Evolutionary conservation across 108 stramenopile species (phyloP), one percentile per base, ranked within the genome.

Genomic region (Aurantiochytrium sp.): DNA sequence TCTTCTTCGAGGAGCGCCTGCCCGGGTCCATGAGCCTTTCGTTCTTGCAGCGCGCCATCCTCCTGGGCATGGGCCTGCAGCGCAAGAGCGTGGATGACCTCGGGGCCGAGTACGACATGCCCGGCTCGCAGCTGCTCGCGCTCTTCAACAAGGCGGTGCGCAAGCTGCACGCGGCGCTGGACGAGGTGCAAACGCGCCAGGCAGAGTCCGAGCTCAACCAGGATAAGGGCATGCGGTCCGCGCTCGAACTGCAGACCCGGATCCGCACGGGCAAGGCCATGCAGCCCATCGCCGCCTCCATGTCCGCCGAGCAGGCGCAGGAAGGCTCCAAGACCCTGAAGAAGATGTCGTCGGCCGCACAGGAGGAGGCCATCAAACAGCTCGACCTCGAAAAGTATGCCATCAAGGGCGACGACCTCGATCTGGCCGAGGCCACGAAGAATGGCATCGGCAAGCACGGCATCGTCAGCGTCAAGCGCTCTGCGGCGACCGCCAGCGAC

Each of bases 91-190:
- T 98, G 4, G 96, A 97, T 42, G 89, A 89, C 32, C 65, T 98
- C 42, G 94, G 91, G 8, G 54, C 85, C 27, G 98, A 98, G 88
- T 85, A 97, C 36, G 95, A 94, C 32, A 91, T 97, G 73, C 98
- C 98, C 12, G 88, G 92, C 27, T 95, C 95, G 55, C 96, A 97
- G 89, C 93, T 97, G 5, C 73, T 98, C 45, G 98, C 98, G 59
- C 96, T 97, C 94, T 98, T 97, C 91, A 98, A 98, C 91, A 98
- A 98, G 91, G 95, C 96, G 6, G 90, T 98, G 12, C 92, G 96
- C 52, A 98, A 98, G 90, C 89, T 97, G 55, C 94, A 94, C 10
- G 89, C 96, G 85, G 92, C 95, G 10, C 90, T 98, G 86, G 87
- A 85, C 36, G 87, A 96, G 86, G 91, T 96, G 17, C 95, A 95